A percentile compares a stretch with the other conserved stretches of the same genome.
These are phyloP conservation scores for Voacanga thouarsii DNA, from an alignment of 257 asterid genomes.

Conservation along the genomic window DNA sequence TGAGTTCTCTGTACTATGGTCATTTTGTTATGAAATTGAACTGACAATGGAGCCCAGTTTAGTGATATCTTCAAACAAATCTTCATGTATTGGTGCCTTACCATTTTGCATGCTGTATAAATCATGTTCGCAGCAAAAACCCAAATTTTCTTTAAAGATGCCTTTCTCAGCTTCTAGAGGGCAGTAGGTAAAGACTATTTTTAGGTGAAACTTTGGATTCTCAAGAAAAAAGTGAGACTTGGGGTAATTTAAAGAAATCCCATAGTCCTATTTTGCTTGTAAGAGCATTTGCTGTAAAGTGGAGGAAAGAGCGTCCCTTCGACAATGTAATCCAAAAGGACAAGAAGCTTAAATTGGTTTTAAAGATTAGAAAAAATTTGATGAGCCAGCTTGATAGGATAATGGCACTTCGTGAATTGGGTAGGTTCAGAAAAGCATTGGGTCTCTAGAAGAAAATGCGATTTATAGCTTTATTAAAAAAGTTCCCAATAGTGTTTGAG, in stretches of 20 bases:
- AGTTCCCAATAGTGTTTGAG: conserved; percentile 91
- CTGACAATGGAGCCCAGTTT: conserved; percentile 56
- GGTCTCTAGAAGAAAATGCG: conserved; percentile 70
- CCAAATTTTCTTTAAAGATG: conserved; percentile 29
- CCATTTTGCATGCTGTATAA: conserved; percentile 49
- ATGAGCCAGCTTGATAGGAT: conserved; percentile 81
- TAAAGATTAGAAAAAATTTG: conserved; percentile 80
- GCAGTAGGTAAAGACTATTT: conserved; percentile 44
- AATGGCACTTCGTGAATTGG: conserved; percentile 80
- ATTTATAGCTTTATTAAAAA: conserved; percentile 72
- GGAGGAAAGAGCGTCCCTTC: conserved; percentile 89
- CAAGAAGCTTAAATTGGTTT: conserved; percentile 81
- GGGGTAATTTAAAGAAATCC: conserved; percentile 31
- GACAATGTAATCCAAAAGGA: conserved; percentile 96
- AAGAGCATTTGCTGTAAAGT: conserved; percentile 68
- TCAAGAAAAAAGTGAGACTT: conserved; percentile 26
- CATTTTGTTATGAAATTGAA: conserved; percentile 15
- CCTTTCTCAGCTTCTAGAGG: conserved; percentile 28
- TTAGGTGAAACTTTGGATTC: conserved; percentile 43
- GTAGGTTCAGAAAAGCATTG: conserved; percentile 66
- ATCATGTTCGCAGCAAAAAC: conserved; percentile 37
- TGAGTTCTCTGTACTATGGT: conserved; percentile 18
- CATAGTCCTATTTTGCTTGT: conserved; percentile 32
- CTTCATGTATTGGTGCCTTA: conserved; percentile 42
- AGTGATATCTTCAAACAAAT: conserved; percentile 45